Evolutionary conservation across 768 basidiomycete species (phyloP), one percentile per base, ranked within the genome.

Genomic region (Clavulina sp.): DNA sequence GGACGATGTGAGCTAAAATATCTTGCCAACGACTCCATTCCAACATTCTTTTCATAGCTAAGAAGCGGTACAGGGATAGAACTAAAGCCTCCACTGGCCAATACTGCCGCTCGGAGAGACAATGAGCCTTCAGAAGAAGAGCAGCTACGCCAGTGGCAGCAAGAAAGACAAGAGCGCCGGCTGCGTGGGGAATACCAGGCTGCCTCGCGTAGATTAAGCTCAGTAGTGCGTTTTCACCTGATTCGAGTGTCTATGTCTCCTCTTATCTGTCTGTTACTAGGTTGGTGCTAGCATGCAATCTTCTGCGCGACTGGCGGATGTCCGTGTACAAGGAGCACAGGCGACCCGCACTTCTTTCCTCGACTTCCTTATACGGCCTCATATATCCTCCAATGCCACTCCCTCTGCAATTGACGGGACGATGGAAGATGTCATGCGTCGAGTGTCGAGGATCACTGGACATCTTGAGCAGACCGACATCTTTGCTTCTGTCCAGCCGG

Each of bases 261-360:
- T 32, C 7, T 13, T 36, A 2, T 30, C 23, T 7, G 30, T 47
- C 43, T 2, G 4, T 23, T 18, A 18, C 18, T 52, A 89, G 86
- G 73, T 88, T 26, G 73, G 77, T 55, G 68, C 66, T 19, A 88
- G 82, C 59, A 65, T 84, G 46, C 68, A 78, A 16, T 71, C 79
- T 0, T 79, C 79, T 0, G 64, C 85, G 47, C 70, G 73, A 34
- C 71, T 99, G 47, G 75, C 80, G 13, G 71, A 84, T 1, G 80
- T 99, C 18, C 82, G 82, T 54, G 73, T 97, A 13, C 76, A 84
- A 57, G 89, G 89, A 51, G 80, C 86, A 1, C 63, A 66, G 2
- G 65, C 72, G 28, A 95, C 92, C 0, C 75, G 91, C 16, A 67
- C 74, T 29, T 76, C 83, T 0, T 96, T 96, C 68, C 75, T 99